phyloP scores from a whole-genome alignment of 2,329 filamentous ascomycete species.

The Cladosporium austrohemisphaericum region DNA sequence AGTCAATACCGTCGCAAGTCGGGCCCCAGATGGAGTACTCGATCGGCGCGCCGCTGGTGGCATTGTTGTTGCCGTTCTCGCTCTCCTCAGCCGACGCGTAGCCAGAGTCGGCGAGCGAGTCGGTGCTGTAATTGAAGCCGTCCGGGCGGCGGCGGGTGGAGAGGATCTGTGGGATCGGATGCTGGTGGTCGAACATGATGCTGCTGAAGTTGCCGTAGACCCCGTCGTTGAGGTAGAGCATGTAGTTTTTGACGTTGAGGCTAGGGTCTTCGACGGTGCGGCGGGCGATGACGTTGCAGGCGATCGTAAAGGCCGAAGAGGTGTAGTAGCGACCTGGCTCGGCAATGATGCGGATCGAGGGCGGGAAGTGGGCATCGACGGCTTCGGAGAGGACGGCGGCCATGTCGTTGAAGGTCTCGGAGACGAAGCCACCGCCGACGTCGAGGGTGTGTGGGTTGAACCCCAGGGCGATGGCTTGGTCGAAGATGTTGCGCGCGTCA shows the following conservation, averaged over 20 bases:
- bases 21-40: conserved; percentile 98
- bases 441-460: conserved; percentile 84
- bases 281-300: conserved; percentile 92
- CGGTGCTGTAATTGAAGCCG: conserved; percentile 31
- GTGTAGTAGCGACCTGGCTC: conserved; percentile 98
- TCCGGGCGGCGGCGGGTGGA: conserved; percentile 25
- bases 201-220: conserved; percentile 98
- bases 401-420: conserved; percentile 89
- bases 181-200: conserved; percentile 99
- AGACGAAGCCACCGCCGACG: conserved; percentile 88
- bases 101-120: conserved; percentile 31
- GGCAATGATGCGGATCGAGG: conserved; percentile 79
- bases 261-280: conserved; percentile 74
- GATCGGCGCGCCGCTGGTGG: conserved; percentile 41
- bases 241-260: conserved; percentile 67
- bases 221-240: conserved; percentile 96
- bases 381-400: conserved; percentile 73
- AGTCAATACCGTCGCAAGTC: conserved; percentile 96
- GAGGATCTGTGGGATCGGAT: conserved; percentile 79
- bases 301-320: conserved; percentile 85
- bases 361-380: conserved; percentile 83
- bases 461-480: conserved; percentile 72
- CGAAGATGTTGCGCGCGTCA: conserved; percentile 85
- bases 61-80: too few species aligned
- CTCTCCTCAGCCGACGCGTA: conserved; percentile 40